Conservation (phyloP, 2,329 filamentous ascomycete genomes). For the Aureobasidium sp. region DNA sequence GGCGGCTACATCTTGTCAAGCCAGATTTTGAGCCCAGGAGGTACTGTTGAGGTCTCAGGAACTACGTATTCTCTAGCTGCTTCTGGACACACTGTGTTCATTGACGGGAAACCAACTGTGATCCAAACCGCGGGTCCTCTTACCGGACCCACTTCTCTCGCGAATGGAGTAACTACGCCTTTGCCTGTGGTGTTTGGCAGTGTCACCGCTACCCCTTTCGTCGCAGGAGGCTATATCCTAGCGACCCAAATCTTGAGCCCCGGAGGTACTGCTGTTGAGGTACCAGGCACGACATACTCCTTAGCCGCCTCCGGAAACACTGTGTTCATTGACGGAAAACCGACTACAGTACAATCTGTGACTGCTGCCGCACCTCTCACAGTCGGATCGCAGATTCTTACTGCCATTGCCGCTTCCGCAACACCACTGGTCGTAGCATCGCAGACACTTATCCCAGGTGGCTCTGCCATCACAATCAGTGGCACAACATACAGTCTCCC, state of each 20-base stretch:
- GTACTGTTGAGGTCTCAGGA: background rate
- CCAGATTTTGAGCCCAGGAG: background rate
- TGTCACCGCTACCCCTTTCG: background rate
- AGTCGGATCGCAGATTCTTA: background rate
- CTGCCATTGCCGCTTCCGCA: background rate
- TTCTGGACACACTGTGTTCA: background rate
- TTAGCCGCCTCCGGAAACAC: background rate
- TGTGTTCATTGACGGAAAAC: background rate
- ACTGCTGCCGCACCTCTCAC: background rate
- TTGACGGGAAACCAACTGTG: background rate
- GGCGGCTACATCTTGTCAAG: background rate
- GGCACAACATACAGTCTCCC: background rate
- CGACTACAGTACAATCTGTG: background rate
- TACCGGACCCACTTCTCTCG: background rate
- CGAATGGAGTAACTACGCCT: background rate
- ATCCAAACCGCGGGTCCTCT: background rate
- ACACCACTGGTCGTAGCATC: slow-evolving; percentile 2
- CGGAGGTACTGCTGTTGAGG: background rate
- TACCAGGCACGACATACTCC: background rate
- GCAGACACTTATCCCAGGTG: background rate
- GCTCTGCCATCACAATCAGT: background rate
- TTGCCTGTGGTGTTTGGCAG: background rate
- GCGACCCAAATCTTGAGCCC: background rate
- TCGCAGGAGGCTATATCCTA: background rate
- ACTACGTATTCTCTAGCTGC: background rate